A percentile compares a stretch with the other conserved stretches of the same genome.
phyloP scores from a whole-genome alignment of 1,139 yeast genomes.

The Geotrichum carabidarum region DNA sequence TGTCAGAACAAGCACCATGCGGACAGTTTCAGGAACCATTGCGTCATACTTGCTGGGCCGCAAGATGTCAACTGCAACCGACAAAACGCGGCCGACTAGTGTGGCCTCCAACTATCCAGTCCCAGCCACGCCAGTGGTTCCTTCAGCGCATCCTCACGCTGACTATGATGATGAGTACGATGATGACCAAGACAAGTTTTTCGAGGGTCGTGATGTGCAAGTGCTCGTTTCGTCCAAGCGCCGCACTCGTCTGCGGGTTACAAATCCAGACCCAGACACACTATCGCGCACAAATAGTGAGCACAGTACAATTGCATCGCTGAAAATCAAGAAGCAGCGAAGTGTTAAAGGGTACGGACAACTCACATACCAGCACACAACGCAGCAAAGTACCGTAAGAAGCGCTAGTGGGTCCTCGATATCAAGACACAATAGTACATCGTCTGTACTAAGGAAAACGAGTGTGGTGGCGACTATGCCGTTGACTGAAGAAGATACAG shows the following conservation, averaged over 20 bases:
- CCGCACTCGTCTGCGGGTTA: slow-evolving; percentile 55
- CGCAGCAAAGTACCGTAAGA: too few relatives aligned
- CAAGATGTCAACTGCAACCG: background rate
- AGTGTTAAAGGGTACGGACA: background rate
- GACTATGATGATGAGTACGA: slow-evolving; percentile 26
- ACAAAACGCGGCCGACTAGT: background rate
- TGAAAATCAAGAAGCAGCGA: slow-evolving; percentile 13
- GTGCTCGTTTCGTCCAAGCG: slow-evolving; percentile 69
- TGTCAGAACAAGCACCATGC: slow-evolving; percentile 12
- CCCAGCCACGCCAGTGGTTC: background rate
- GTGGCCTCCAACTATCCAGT: background rate
- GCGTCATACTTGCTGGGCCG: slow-evolving; percentile 12
- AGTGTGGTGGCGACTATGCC: too few relatives aligned
- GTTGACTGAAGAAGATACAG: background rate
- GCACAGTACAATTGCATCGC: slow-evolving; percentile 16
- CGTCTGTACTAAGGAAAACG: too few relatives aligned
- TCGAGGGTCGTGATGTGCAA: slow-evolving; percentile 60
- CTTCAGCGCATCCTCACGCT: background rate
- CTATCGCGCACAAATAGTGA: slow-evolving; percentile 19
- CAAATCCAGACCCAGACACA: slow-evolving; percentile 49
- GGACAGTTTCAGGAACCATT: slow-evolving; percentile 10
- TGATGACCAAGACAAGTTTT: slow-evolving; percentile 39
- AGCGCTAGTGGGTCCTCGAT: too few relatives aligned
- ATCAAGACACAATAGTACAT: too few relatives aligned
- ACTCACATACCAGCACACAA: background rate